A percentile compares a stretch with the other conserved stretches of the same genome.
These are phyloP conservation scores for Atkinsonella hypoxylon DNA, from an alignment of 2,329 filamentous ascomycete genomes.

Conservation along the genomic window DNA sequence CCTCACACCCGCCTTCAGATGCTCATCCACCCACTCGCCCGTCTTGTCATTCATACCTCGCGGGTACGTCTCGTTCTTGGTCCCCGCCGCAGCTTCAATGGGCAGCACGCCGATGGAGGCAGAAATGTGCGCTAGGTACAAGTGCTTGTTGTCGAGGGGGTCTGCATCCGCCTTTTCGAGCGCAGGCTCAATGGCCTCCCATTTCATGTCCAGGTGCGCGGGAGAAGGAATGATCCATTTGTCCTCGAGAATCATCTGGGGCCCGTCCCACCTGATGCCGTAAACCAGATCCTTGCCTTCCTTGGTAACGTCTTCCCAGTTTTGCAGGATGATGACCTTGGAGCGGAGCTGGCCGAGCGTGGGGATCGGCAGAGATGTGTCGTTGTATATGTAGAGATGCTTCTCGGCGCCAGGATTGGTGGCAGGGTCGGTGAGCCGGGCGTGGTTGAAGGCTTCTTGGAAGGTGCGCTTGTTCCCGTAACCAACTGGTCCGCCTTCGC, in stretches of 20 bases:
- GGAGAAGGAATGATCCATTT: constrained; percentile 32
- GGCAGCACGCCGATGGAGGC: constrained; percentile 36
- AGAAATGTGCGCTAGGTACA: constrained; percentile 35
- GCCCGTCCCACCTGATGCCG: constrained; percentile 32
- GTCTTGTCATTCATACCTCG: constrained; percentile 38
- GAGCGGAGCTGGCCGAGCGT: constrained; percentile 32
- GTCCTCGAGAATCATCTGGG: constrained; percentile 35
- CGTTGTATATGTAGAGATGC: constrained; percentile 25
- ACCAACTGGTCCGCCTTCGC: constrained; percentile 29
- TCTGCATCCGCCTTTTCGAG: constrained; percentile 25
- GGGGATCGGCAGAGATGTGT: constrained; percentile 22
- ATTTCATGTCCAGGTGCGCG: constrained; percentile 33
- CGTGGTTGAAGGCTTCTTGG: constrained; percentile 31
- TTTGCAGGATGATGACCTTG: constrained; percentile 35
- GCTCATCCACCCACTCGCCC: constrained; percentile 28
- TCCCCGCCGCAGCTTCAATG: constrained; percentile 37
- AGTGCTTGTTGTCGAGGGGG: constrained; percentile 20
- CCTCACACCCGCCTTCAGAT: constrained; percentile 16
- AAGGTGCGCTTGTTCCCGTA: constrained; percentile 26
- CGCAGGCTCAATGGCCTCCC: constrained; percentile 29
- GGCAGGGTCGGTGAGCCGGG: constrained; percentile 21
- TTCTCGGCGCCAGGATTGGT: constrained; percentile 23
- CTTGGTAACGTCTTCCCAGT: constrained; percentile 24
- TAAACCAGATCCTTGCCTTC: constrained; percentile 16
- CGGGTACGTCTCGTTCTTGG: constrained; percentile 25